Evolutionary conservation across 2,329 filamentous ascomycete genomes (phyloP).

Genomic region (Parascedosporium putredinis): DNA sequence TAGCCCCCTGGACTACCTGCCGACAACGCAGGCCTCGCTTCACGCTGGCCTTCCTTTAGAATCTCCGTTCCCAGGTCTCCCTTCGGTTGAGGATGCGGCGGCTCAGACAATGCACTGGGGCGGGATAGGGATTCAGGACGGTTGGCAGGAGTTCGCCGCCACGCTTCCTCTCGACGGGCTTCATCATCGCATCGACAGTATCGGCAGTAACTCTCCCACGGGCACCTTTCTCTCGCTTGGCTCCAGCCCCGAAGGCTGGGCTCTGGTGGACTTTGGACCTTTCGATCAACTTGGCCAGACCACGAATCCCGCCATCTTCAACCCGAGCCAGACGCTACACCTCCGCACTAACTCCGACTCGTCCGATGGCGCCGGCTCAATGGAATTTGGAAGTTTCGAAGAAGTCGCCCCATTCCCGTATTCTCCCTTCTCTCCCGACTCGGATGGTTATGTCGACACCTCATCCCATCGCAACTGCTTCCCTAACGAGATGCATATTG

Average conservation of each 20-base stretch:
- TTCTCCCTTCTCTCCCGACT: constrained; percentile 73
- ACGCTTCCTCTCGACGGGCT: constrained; percentile 41
- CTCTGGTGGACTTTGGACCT: constrained; percentile 56
- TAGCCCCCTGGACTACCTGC: constrained; percentile 50
- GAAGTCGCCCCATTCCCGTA: constrained; percentile 62
- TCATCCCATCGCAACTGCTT: constrained; percentile 51
- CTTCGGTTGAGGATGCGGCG: constrained; percentile 43
- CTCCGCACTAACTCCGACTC: constrained; percentile 80
- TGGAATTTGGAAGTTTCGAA: constrained; percentile 70
- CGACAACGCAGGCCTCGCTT: constrained; percentile 51
- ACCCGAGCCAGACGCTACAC: constrained; percentile 83
- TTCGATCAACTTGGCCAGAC: constrained; percentile 7
- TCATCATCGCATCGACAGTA: constrained; percentile 24
- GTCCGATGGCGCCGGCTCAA: constrained; percentile 57
- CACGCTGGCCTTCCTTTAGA: constrained; percentile 48
- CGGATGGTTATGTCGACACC: constrained; percentile 61
- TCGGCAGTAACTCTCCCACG: constrained; percentile 34
- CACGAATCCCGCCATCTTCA: constrained; percentile 66
- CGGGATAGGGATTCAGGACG: constrained; percentile 51
- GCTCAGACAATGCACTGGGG: constrained; percentile 50
- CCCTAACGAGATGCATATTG: constrained; percentile 42
- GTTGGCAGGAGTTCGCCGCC: constrained; percentile 71
- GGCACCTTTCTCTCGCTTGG: constrained; percentile 65
- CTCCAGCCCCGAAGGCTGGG: constrained; percentile 83
- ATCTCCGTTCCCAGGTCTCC: constrained; percentile 48